Conservation (phyloP, 371 early-diverging fungal genomes). For the Syncephalastrum racemosum region DNA sequence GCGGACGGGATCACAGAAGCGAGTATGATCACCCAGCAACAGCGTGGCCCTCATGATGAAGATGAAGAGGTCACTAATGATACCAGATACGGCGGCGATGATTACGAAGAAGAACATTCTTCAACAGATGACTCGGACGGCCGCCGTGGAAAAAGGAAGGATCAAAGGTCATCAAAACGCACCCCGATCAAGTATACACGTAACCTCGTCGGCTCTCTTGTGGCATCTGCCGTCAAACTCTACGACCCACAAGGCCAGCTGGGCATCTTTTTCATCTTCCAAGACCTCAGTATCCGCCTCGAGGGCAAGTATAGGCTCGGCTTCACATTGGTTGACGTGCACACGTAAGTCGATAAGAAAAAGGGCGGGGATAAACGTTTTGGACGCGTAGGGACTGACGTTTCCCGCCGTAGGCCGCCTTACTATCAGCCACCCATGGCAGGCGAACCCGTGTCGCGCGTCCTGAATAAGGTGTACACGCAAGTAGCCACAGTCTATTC, state of each 20-base stretch:
- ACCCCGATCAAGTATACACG: conserved; percentile 20
- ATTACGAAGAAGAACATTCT: conserved; percentile 5
- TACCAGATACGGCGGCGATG: background rate
- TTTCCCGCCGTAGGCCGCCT: conserved; percentile 1
- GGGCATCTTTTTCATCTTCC: conserved; percentile 79
- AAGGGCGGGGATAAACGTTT: background rate
- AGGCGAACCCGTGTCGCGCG: conserved; percentile 29
- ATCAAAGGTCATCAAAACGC: no score
- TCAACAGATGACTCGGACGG: conserved; percentile 4
- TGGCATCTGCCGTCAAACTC: conserved; percentile 67
- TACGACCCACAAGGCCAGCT: conserved; percentile 59
- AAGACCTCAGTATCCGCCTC: conserved; percentile 67
- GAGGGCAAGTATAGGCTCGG: conserved; percentile 65
- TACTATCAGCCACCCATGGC: conserved; percentile 23
- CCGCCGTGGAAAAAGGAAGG: no score
- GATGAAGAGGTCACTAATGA: conserved; percentile 19
- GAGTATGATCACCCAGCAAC: conserved; percentile 17
- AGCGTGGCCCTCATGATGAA: no score
- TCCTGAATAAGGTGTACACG: conserved; percentile 39
- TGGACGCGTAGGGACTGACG: background rate
- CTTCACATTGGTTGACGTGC: conserved; percentile 57
- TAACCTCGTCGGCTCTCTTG: conserved; percentile 72
- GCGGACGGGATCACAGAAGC: conserved; percentile 27
- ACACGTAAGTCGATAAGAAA: conserved; percentile 38
- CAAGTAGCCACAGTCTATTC: conserved; percentile 60